Conservation (phyloP, 2,329 filamentous ascomycete species). For the Leptographium procerum region DNA sequence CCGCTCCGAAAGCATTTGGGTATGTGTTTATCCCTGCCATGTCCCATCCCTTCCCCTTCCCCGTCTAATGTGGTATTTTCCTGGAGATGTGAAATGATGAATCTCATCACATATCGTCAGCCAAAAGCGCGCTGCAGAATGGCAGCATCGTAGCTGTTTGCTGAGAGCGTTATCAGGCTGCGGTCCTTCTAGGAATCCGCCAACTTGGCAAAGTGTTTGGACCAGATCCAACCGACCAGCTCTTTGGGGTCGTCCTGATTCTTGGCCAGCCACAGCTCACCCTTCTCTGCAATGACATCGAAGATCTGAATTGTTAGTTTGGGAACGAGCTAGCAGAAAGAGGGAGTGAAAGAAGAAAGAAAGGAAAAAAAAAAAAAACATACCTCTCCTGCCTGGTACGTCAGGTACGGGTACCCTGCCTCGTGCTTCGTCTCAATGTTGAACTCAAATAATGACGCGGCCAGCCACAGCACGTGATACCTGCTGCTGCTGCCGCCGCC, state of each 20-base stretch:
- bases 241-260: slow-evolving; percentile 83
- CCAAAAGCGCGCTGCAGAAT: background rate
- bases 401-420: slow-evolving; percentile 89
- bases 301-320: slow-evolving; percentile 50
- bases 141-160: too few relatives aligned
- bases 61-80: background rate
- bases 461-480: slow-evolving; percentile 75
- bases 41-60: background rate
- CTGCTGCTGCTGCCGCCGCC: slow-evolving; percentile 23
- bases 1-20: background rate
- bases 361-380: background rate
- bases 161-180: background rate
- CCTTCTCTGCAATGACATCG: slow-evolving; percentile 89
- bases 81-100: background rate
- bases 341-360: background rate
- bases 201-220: slow-evolving; percentile 80
- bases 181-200: slow-evolving; percentile 31
- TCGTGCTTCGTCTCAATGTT: slow-evolving; percentile 91
- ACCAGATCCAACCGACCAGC: slow-evolving; percentile 95
- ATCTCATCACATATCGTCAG: background rate
- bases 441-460: slow-evolving; percentile 91
- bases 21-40: background rate
- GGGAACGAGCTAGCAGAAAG: too few relatives aligned
- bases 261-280: slow-evolving; percentile 92
- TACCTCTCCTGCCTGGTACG: slow-evolving; percentile 86